Evolutionary conservation across 78 protist genomes (phyloP), one percentile per base, ranked within the genome.

Genomic region (Corallochytrium limacisporum): DNA sequence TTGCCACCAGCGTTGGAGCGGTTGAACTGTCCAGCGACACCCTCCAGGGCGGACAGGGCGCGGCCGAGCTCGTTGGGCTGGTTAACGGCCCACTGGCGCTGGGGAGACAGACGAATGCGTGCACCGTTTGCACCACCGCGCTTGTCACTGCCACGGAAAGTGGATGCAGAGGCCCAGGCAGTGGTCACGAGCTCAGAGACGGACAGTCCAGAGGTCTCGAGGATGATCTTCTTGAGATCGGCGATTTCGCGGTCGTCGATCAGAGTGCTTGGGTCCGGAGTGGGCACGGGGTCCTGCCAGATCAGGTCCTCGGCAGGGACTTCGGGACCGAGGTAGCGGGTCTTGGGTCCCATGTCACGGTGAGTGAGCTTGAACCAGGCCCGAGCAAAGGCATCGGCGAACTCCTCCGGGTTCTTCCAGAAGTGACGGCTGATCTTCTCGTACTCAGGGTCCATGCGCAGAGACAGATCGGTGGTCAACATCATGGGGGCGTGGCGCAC

Each of bases 351-450:
- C 72, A 77, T 60, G 44, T 72, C 84, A 36, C 78, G 71, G 62
- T 33, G 33, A n/a, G 63, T 49, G 37, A 78, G 54, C 62, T 78
- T 78, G 74, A 32, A 78, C 84, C 84, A 78, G 15, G 83, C 83
- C 5, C 40, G 62, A 9, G 37, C 35, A n/a, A 62, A 78, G 29
- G 66, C 68, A n/a, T 51, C 15, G n/a, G n/a, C 74, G 35, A 78
- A 71, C 22, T 13, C 32, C 7, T 1, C 72, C 18, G 4, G 62
- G 49, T 66, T 28, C 26, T 28, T 6, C 28, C 49, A 47, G 53
- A 69, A 77, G 7, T 40, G 2, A 46, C 24, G 24, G 3, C n/a
- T 20, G 40, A 75, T 39, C 33, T 38, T 3, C 31, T 31, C 15
- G 72, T 71, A 77, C 38, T 33, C 42, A 8, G 69, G 75, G 66